Evolutionary conservation across 352 stramenopile species (phyloP).

Genomic region (Globisporangium iwayamae): DNA sequence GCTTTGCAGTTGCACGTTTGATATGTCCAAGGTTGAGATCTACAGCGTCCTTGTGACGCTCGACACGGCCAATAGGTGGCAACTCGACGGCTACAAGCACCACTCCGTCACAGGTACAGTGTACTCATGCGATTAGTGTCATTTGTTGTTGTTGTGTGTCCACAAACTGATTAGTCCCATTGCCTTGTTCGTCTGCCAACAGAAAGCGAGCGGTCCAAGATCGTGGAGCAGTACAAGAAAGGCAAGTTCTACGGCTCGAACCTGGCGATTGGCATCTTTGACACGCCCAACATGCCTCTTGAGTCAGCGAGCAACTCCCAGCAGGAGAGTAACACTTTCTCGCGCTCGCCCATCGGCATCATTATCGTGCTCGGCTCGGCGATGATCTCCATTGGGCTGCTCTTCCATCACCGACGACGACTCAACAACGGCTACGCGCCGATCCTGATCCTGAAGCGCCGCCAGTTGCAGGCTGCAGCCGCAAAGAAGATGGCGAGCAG

Average conservation of each 20-base stretch:
- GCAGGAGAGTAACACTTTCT: conserved; percentile 18
- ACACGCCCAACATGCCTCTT: conserved; percentile 32
- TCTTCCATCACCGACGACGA: conserved; percentile 52
- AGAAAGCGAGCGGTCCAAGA: conserved; percentile 51
- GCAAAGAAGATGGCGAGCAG: conserved; percentile 22
- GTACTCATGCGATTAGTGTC: not conserved
- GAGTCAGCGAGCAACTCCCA: conserved; percentile 27
- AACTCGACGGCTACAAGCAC: conserved; percentile 55
- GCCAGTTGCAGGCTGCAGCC: conserved; percentile 27
- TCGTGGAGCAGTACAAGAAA: conserved; percentile 52
- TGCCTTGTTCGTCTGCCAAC: not conserved
- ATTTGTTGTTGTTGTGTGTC: not conserved
- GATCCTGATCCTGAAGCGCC: conserved; percentile 40
- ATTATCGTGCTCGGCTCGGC: conserved; percentile 42
- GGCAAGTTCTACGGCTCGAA: conserved; percentile 63
- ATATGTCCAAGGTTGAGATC: conserved; percentile 58
- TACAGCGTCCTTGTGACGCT: conserved; percentile 60
- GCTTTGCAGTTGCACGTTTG: conserved; percentile 42
- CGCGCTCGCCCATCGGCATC: conserved; percentile 31
- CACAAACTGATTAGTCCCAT: not conserved
- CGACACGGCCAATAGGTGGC: conserved; percentile 28
- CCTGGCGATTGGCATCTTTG: conserved; percentile 61
- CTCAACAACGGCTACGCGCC: conserved; percentile 63
- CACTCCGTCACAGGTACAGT: conserved; percentile 42
- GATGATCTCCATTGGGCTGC: conserved; percentile 41